Percentiles rank a stretch among this genome's conserved stretches.
These are phyloP conservation scores for Hericium alpestre DNA, from an alignment of 768 basidiomycete genomes.

Conservation along the genomic window DNA sequence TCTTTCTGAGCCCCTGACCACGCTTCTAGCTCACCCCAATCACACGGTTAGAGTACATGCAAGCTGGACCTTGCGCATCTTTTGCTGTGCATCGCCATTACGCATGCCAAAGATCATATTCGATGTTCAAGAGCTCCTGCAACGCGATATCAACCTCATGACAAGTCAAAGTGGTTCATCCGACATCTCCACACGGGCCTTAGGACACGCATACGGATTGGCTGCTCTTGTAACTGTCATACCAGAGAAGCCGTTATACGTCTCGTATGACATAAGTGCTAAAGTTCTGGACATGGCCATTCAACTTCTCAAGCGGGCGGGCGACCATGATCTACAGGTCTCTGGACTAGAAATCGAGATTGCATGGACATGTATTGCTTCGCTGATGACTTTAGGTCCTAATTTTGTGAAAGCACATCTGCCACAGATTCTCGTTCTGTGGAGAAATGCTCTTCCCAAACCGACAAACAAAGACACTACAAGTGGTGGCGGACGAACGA, in stretches of 20 bases:
- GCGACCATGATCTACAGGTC: conserved; percentile 79
- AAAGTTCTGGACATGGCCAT: conserved; percentile 89
- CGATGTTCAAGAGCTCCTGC: conserved; percentile 68
- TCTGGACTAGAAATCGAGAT: conserved; percentile 84
- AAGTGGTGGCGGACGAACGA: conserved; percentile 46
- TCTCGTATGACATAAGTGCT: conserved; percentile 86
- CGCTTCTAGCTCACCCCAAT: conserved; percentile 77
- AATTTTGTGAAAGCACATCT: conserved; percentile 91
- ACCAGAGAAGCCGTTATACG: conserved; percentile 81
- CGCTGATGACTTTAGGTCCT: conserved; percentile 85
- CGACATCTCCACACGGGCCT: conserved; percentile 58
- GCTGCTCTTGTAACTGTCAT: conserved; percentile 80
- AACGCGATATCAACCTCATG: conserved; percentile 69
- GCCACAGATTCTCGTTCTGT: conserved; percentile 87
- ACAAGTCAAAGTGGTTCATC: conserved; percentile 61
- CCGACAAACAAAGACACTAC: conserved; percentile 79
- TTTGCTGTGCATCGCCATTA: conserved; percentile 83
- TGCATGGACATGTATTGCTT: conserved; percentile 87
- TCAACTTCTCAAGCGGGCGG: conserved; percentile 79
- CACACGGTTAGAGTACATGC: conserved; percentile 81
- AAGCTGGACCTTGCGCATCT: conserved; percentile 80
- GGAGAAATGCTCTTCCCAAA: conserved; percentile 96
- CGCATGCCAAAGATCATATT: conserved; percentile 74
- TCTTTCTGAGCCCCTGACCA: conserved; percentile 73
- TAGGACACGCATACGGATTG: conserved; percentile 87